Conservation (phyloP, 2,329 filamentous ascomycete genomes). For the Microascus cirrosus region DNA sequence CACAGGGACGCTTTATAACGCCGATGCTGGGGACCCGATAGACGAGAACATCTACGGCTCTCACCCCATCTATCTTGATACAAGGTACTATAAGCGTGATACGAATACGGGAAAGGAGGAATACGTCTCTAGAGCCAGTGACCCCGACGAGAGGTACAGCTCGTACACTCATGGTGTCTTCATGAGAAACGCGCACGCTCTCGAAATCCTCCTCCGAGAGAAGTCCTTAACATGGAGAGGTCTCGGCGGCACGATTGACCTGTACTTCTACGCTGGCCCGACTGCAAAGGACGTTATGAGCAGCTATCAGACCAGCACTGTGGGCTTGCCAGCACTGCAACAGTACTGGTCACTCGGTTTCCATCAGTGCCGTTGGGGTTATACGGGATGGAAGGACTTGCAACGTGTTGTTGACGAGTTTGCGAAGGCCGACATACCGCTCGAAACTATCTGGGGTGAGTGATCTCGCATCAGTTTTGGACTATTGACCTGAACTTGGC, state of each 20-base stretch:
- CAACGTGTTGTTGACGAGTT: slow-evolving; percentile 59
- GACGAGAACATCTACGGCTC: slow-evolving; percentile 63
- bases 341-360: slow-evolving; percentile 74
- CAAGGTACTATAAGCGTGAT: slow-evolving; percentile 56
- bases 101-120: slow-evolving; percentile 31
- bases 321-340: slow-evolving; percentile 66
- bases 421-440: slow-evolving; percentile 49
- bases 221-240: slow-evolving; percentile 61
- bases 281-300: slow-evolving; percentile 56
- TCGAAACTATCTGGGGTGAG: slow-evolving; percentile 60
- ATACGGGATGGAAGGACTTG: slow-evolving; percentile 59
- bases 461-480: background rate
- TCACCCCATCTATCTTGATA: slow-evolving; percentile 73
- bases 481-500: too few species aligned
- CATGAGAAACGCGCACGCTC: slow-evolving; percentile 63
- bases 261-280: slow-evolving; percentile 71
- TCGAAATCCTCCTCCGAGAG: slow-evolving; percentile 57
- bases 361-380: slow-evolving; percentile 69
- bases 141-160: slow-evolving; percentile 46
- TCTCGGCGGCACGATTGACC: slow-evolving; percentile 65
- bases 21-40: slow-evolving; percentile 55
- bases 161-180: slow-evolving; percentile 69
- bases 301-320: slow-evolving; percentile 55
- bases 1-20: slow-evolving; percentile 42
- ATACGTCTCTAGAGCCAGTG: slow-evolving; percentile 27